Evolutionary conservation across 1,284 basidiomycete species (phyloP).

Genomic region (Lentinula novae-zelandiae): DNA sequence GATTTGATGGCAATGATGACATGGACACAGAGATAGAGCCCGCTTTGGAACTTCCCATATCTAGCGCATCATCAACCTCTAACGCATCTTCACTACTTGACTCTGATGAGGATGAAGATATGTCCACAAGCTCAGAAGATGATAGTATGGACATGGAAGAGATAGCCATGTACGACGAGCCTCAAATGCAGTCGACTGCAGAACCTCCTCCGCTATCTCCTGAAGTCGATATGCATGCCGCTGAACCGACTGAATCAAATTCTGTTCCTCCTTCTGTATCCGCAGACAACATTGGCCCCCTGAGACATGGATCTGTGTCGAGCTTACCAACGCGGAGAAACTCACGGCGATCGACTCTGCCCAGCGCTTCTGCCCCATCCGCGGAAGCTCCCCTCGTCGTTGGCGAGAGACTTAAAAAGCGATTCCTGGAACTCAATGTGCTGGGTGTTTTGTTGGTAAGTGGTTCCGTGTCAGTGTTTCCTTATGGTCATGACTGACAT

Average conservation of each 20-base stretch:
- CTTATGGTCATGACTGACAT: background rate
- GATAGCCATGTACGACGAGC: slow-evolving; percentile 66
- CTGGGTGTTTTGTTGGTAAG: slow-evolving; percentile 73
- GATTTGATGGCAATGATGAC: slow-evolving; percentile 39
- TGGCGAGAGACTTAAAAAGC: slow-evolving; percentile 78
- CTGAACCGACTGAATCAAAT: background rate
- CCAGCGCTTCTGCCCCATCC: slow-evolving; percentile 28
- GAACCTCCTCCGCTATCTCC: background rate
- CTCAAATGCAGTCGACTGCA: background rate
- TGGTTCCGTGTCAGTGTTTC: slow-evolving; percentile 15
- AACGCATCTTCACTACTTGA: slow-evolving; percentile 47
- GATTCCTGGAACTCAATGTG: slow-evolving; percentile 71
- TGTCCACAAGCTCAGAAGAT: slow-evolving; percentile 63
- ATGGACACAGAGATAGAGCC: slow-evolving; percentile 51
- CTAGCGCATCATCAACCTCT: slow-evolving; percentile 50
- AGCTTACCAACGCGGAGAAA: slow-evolving; percentile 43
- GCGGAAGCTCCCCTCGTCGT: slow-evolving; percentile 32
- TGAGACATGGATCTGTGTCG: background rate
- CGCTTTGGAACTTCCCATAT: slow-evolving; percentile 72
- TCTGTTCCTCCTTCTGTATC: background rate
- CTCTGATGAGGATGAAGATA: slow-evolving; percentile 69
- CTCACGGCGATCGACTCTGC: slow-evolving; percentile 38
- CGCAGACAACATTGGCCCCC: background rate
- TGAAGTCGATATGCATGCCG: background rate
- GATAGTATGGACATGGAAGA: slow-evolving; percentile 67